Evolutionary conservation across 257 asterid genomes (phyloP), one percentile per base, ranked within the genome.

Genomic region (Scutellaria galericulata): DNA sequence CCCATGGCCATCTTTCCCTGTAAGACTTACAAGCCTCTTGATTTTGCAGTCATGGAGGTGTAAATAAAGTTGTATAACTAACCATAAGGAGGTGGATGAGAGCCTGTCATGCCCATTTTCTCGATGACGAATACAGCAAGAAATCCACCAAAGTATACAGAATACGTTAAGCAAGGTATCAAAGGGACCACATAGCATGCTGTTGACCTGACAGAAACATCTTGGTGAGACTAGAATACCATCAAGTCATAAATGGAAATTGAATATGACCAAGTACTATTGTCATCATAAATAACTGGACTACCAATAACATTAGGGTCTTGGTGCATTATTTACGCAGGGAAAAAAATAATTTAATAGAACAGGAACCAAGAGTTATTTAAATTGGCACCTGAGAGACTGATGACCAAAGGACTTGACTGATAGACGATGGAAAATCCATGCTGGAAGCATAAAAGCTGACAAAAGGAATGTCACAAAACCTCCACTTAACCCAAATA

Each of bases 81-180:
- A 95, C 99, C 99, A 75, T 86, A 89, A 24, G 98, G 99, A 74
- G 96, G 96, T 64, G 99, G 96, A 79, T 59, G 84, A 45, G 99
- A 86, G 84, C 98, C 99, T 46, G 84, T 65, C 98, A 90, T 90
- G 83, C 99, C 97, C 96, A 90, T 83, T 88, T 95, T 95, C 90
- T 95, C 99, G n/a, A 90, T 88, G 87, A 95, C 47, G 82, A 95
- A 95, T 52, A 71, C 71, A 48, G 75, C 86, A 71, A 92, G 90
- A 79, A 95, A 87, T 80, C 99, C 99, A 3, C 99, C 99, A 75
- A 90, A 92, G 85, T 91, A 95, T 68, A 85, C 85, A 12, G 91
- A 79, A 77, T 95, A 88, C 82, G 78, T 77, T 65, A 92, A 31
- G 86, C 96, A 85, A 74, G 99, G 99, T 60, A 89, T 60, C 70